Percentiles rank a stretch among this genome's conserved stretches.
These are phyloP conservation scores for Catunica adiposa DNA, from an alignment of 2,329 filamentous ascomycete genomes.

Conservation along the genomic window DNA sequence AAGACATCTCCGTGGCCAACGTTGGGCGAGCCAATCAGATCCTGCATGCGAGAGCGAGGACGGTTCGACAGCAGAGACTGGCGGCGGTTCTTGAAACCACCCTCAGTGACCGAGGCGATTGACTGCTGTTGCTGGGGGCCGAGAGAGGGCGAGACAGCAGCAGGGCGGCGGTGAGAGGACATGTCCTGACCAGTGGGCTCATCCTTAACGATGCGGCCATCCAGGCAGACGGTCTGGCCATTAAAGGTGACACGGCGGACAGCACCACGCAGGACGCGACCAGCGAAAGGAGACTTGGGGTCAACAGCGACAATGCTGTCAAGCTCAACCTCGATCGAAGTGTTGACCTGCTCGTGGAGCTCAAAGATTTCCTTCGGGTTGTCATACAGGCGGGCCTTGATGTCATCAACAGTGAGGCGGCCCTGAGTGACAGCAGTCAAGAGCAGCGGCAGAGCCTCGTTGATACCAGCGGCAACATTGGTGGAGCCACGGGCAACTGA, in stretches of 20 bases:
- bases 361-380: conserved; percentile 72
- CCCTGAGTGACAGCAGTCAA: conserved; percentile 62
- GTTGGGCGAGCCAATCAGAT: conserved; percentile 5
- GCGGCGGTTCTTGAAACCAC: conserved; percentile 18
- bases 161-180: conserved; percentile 46
- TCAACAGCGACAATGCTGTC: conserved; percentile 36
- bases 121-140: conserved; percentile 25
- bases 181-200: conserved; percentile 53
- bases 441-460: conserved; percentile 56
- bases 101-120: conserved; percentile 9
- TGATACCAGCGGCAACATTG: conserved; percentile 48
- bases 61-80: conserved; percentile 18
- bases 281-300: conserved; percentile 47
- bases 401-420: conserved; percentile 55
- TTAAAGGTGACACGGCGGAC: conserved; percentile 64
- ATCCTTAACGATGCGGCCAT: conserved; percentile 41
- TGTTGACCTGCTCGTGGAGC: conserved; percentile 61
- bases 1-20: conserved; percentile 2
- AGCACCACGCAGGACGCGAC: conserved; percentile 49
- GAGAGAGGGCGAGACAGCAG: conserved; percentile 36
- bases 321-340: conserved; percentile 58
- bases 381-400: conserved; percentile 54
- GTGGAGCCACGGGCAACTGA: conserved; percentile 38
- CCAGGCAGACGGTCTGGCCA: conserved; percentile 56
- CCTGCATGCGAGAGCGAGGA: conserved; percentile 12